These are phyloP conservation scores for Botrytis sinoallii DNA, from an alignment of 2,329 filamentous ascomycete genomes.

Conservation along the genomic window DNA sequence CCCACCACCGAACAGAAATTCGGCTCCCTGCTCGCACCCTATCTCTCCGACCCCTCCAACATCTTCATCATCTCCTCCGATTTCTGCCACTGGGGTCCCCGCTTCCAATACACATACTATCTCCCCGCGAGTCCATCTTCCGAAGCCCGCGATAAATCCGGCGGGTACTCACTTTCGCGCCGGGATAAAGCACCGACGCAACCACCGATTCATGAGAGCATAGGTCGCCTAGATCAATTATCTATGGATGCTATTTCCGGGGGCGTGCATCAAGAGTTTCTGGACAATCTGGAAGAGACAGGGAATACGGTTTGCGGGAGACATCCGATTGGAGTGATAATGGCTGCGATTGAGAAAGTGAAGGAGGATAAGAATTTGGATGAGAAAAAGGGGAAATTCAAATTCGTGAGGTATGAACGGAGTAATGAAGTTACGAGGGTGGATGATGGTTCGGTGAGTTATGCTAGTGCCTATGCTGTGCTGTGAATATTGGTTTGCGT, in stretches of 20 bases:
- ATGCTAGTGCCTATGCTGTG: slow-evolving; percentile 86
- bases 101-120: slow-evolving; percentile 84
- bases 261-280: slow-evolving; percentile 68
- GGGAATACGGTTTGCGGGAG: slow-evolving; percentile 91
- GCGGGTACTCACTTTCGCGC: slow-evolving; percentile 35
- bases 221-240: slow-evolving; percentile 72
- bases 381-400: slow-evolving; percentile 46
- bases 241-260: slow-evolving; percentile 83
- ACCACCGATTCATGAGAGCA: slow-evolving; percentile 76
- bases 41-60: slow-evolving; percentile 70
- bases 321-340: slow-evolving; percentile 88
- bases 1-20: slow-evolving; percentile 62
- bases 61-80: slow-evolving; percentile 90
- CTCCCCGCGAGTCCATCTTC: slow-evolving; percentile 52
- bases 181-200: slow-evolving; percentile 39
- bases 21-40: slow-evolving; percentile 71
- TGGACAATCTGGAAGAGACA: slow-evolving; percentile 65
- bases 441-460: slow-evolving; percentile 84
- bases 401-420: slow-evolving; percentile 81
- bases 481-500: slow-evolving; percentile 38
- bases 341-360: slow-evolving; percentile 78
- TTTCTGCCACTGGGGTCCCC: slow-evolving; percentile 91
- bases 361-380: slow-evolving; percentile 35
- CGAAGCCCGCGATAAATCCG: slow-evolving; percentile 24
- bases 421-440: slow-evolving; percentile 70